Conservation (phyloP, 495 filamentous ascomycete genomes). For the Trichoderma erinaceum region DNA sequence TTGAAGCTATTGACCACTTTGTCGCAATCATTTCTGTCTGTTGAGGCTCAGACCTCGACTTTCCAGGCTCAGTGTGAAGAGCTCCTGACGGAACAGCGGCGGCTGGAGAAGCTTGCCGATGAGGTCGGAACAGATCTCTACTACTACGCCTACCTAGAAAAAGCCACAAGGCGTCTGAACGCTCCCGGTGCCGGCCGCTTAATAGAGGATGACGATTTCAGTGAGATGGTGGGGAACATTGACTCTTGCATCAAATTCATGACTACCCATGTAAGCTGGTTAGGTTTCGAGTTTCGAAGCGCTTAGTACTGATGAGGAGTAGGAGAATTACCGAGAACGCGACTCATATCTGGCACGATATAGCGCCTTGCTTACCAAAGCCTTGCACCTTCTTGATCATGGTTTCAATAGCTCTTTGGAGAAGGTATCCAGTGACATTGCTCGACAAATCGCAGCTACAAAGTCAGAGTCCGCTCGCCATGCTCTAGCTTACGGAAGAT, state of each 20-base stretch:
- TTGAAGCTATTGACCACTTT: constrained; percentile 68
- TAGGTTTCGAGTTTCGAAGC: constrained; percentile 16
- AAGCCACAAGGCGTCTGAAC: constrained; percentile 81
- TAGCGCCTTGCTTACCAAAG: constrained; percentile 64
- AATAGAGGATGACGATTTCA: constrained; percentile 74
- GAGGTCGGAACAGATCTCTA: constrained; percentile 80
- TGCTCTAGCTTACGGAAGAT: constrained; percentile 46
- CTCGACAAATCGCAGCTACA: constrained; percentile 38
- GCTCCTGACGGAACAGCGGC: constrained; percentile 68
- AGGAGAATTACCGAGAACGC: constrained; percentile 80
- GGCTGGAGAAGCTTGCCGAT: constrained; percentile 67
- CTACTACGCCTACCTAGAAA: constrained; percentile 89
- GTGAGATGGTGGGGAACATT: constrained; percentile 74
- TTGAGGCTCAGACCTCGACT: constrained; percentile 82
- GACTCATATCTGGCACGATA: constrained; percentile 85
- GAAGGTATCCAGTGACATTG: constrained; percentile 39
- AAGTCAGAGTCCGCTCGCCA: constrained; percentile 45
- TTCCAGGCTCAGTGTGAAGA: constrained; percentile 91
- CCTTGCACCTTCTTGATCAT: constrained; percentile 48
- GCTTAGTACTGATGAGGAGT: constrained; percentile 24
- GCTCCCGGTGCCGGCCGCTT: constrained; percentile 81
- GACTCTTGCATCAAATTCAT: constrained; percentile 89
- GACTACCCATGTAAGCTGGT: constrained; percentile 62
- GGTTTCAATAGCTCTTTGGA: constrained; percentile 42
- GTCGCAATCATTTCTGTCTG: constrained; percentile 73